These are phyloP conservation scores for Steccherinum ochraceum DNA, from an alignment of 768 basidiomycete genomes.

Conservation along the genomic window DNA sequence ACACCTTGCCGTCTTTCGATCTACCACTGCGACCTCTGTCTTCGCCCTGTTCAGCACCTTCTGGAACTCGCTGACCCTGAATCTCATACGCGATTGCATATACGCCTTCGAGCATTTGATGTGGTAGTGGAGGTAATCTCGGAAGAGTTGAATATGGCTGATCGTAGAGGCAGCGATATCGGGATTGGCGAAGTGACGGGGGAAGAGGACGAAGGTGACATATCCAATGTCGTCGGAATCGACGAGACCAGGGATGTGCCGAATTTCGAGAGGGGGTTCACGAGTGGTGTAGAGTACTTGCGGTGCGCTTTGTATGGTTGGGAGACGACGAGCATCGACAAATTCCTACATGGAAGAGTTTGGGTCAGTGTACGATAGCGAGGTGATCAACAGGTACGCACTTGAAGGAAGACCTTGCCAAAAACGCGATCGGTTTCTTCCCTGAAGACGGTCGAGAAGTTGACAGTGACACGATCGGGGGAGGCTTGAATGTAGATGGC, in stretches of 20 bases:
- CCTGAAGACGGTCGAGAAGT: slow-evolving; percentile 94
- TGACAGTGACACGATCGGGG: slow-evolving; percentile 92
- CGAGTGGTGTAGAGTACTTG: slow-evolving; percentile 94
- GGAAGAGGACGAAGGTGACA: slow-evolving; percentile 96
- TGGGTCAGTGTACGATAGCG: no score
- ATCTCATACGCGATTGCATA: slow-evolving; percentile 96
- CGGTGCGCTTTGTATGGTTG: slow-evolving; percentile 92
- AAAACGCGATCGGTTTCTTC: slow-evolving; percentile 97
- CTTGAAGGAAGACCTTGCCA: slow-evolving; percentile 98
- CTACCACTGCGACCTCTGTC: slow-evolving; percentile 75
- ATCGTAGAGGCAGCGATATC: slow-evolving; percentile 70
- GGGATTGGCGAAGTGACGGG: slow-evolving; percentile 83
- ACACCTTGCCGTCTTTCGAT: slow-evolving; percentile 89
- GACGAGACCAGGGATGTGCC: slow-evolving; percentile 76
- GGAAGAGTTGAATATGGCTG: slow-evolving; percentile 93
- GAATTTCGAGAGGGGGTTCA: slow-evolving; percentile 95
- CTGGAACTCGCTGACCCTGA: slow-evolving; percentile 91
- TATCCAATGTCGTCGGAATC: slow-evolving; percentile 89
- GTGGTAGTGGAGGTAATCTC: slow-evolving; percentile 98
- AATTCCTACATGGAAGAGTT: slow-evolving; percentile 72
- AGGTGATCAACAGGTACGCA: slow-evolving; percentile 33
- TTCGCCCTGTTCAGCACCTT: slow-evolving; percentile 95
- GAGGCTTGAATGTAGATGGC: slow-evolving; percentile 94
- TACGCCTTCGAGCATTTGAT: slow-evolving; percentile 99
- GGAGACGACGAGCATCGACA: slow-evolving; percentile 92